Percentiles rank a stretch among this genome's conserved stretches.
Evolutionary conservation across 2,329 filamentous ascomycete species (phyloP).

Genomic region (Colletotrichum aenigma): DNA sequence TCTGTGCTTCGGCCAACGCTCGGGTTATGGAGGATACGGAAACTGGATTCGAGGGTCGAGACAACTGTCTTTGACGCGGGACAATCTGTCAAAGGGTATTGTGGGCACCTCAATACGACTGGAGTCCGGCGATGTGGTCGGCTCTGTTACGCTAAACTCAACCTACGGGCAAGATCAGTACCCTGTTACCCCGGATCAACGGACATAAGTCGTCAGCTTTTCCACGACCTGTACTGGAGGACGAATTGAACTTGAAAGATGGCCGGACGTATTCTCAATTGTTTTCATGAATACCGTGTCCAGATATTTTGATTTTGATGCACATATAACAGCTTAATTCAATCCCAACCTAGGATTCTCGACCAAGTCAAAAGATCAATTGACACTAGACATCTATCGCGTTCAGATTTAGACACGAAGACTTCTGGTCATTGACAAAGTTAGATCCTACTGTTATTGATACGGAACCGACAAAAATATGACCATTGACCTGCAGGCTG

Average conservation of each 20-base stretch:
- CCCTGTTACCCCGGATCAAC: slow-evolving; percentile 42
- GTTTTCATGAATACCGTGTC: neutral
- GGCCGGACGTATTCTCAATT: neutral
- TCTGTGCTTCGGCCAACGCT: slow-evolving; percentile 67
- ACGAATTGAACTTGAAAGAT: neutral
- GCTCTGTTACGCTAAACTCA: slow-evolving; percentile 58
- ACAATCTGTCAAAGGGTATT: slow-evolving; percentile 39
- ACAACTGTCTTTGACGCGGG: slow-evolving; percentile 54
- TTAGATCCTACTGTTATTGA: neutral
- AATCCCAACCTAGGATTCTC: neutral
- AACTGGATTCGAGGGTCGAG: slow-evolving; percentile 65
- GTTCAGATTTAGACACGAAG: neutral
- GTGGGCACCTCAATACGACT: slow-evolving; percentile 66
- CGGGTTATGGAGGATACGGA: slow-evolving; percentile 74
- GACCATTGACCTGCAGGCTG: neutral
- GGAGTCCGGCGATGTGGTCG: slow-evolving; percentile 58
- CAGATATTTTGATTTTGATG: neutral
- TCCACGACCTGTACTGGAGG: neutral
- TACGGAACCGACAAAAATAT: neutral
- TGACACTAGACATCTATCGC: neutral
- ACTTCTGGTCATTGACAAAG: neutral
- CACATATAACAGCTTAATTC: neutral
- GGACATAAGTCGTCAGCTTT: slow-evolving; percentile 15
- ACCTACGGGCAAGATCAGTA: slow-evolving; percentile 65
- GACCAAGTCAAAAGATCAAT: neutral